phyloP scores from a whole-genome alignment of 1,284 basidiomycete species.

The Cutaneotrichosporon curvatum region DNA sequence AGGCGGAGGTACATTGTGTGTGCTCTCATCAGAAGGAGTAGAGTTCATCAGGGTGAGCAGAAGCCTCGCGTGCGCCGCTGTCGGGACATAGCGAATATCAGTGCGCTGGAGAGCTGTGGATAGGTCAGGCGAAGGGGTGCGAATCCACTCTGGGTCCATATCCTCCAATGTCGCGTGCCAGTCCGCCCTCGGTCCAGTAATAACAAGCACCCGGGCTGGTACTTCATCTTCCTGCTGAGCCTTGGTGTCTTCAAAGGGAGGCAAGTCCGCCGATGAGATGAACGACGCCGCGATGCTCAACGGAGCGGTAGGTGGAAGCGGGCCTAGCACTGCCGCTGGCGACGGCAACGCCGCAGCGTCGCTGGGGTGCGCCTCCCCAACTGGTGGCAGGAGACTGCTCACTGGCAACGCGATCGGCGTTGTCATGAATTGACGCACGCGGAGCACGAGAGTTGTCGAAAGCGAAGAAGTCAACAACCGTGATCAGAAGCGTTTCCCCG shows the following conservation, averaged over 20 bases:
- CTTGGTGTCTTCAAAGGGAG: conserved; percentile 8
- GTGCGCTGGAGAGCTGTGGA: conserved; percentile 21
- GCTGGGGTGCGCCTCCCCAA: too few relatives aligned
- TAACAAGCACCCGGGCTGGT: conserved; percentile 22
- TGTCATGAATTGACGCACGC: background rate
- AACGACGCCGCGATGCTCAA: conserved; percentile 29
- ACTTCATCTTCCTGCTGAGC: background rate
- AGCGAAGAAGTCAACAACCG: too few relatives aligned
- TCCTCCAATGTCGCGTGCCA: conserved; percentile 25
- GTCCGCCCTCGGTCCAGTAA: conserved; percentile 25
- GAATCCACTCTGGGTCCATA: conserved; percentile 32
- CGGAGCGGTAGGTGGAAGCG: conserved; percentile 29
- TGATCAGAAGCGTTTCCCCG: too few relatives aligned
- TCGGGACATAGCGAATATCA: conserved; percentile 33
- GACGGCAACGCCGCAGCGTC: background rate
- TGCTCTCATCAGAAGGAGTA: background rate
- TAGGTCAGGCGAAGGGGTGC: conserved; percentile 14
- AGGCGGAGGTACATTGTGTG: conserved; percentile 12
- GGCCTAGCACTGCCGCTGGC: conserved; percentile 26
- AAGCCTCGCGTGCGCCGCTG: conserved; percentile 23
- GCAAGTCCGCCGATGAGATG: conserved; percentile 17
- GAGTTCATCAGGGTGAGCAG: conserved; percentile 17
- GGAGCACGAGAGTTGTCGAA: too few relatives aligned
- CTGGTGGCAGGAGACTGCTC: too few relatives aligned
- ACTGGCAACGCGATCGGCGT: background rate